Percentiles rank a stretch among this genome's conserved stretches.
Conservation (phyloP, 345 rosid species). For the Syzygium jambos region DNA sequence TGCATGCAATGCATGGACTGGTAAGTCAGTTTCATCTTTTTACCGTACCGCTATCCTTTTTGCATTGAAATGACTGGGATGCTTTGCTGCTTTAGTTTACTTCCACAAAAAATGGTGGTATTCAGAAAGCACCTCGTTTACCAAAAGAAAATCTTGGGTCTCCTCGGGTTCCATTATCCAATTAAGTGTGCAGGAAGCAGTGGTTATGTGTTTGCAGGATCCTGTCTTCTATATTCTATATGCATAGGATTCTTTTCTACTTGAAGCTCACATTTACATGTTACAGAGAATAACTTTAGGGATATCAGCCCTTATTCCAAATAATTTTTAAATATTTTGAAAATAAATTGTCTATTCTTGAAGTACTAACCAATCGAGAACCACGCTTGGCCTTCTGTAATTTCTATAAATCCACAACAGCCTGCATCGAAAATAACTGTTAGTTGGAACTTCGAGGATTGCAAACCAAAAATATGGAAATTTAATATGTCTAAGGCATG, state of each 20-base stretch:
- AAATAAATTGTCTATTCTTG: background rate
- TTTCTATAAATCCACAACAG: background rate
- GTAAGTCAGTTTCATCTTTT: background rate
- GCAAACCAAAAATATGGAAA: background rate
- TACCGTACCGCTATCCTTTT: background rate
- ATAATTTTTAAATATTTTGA: no score
- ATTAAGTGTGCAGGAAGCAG: background rate
- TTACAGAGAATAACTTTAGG: background rate
- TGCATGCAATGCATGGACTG: background rate
- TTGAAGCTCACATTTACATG: background rate
- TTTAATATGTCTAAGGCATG: background rate
- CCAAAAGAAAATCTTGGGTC: background rate
- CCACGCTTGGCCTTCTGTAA: background rate
- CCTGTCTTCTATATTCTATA: background rate
- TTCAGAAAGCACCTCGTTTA: background rate
- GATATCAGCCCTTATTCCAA: background rate
- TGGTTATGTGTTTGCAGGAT: background rate
- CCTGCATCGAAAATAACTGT: background rate
- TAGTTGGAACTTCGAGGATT: background rate
- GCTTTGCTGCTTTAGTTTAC: background rate
- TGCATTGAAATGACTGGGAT: background rate
- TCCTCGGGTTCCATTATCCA: background rate
- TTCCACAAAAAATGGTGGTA: background rate
- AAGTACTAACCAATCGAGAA: background rate
- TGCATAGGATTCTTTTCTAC: background rate